Evolutionary conservation across 164 flowering plant species (phyloP).

Genomic region (Magnolia sinica): DNA sequence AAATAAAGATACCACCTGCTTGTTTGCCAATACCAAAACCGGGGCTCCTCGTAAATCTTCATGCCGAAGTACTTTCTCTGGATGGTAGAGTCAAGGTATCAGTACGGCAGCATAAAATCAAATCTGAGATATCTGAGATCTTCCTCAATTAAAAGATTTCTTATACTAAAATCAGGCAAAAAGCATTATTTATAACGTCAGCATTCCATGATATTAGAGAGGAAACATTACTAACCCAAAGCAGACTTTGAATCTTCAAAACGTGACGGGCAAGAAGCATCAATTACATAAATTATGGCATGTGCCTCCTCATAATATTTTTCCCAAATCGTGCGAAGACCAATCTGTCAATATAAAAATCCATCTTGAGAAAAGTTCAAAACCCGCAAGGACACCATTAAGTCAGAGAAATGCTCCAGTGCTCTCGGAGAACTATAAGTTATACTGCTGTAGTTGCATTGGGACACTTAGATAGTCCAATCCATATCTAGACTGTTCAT

Average conservation of each 20-base stretch:
- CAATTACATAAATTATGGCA: constrained; percentile 89
- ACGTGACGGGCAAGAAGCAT: constrained; percentile 83
- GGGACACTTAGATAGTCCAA: no score
- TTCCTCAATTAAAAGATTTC: background rate
- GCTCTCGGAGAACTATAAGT: no score
- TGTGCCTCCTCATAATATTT: constrained; percentile 99
- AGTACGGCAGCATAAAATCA: constrained; percentile 6
- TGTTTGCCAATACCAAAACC: constrained; percentile 82
- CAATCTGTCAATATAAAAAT: constrained; percentile 47
- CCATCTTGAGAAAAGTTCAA: background rate
- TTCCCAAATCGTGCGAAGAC: constrained; percentile 98
- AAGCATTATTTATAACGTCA: background rate
- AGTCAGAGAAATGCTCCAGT: no score
- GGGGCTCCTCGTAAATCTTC: constrained; percentile 96
- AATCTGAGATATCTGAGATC: background rate
- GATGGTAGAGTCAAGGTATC: constrained; percentile 3
- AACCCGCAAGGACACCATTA: background rate
- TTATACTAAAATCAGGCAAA: background rate
- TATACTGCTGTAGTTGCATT: no score
- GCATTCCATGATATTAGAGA: background rate
- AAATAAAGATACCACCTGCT: constrained; percentile 60
- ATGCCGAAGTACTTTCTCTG: constrained; percentile 90
- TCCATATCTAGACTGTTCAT: no score
- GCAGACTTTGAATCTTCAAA: constrained; percentile 99
- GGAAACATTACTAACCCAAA: constrained; percentile 50